Evolutionary conservation across 345 rosid genomes (phyloP).

Genomic region (Geranium rotundifolium): DNA sequence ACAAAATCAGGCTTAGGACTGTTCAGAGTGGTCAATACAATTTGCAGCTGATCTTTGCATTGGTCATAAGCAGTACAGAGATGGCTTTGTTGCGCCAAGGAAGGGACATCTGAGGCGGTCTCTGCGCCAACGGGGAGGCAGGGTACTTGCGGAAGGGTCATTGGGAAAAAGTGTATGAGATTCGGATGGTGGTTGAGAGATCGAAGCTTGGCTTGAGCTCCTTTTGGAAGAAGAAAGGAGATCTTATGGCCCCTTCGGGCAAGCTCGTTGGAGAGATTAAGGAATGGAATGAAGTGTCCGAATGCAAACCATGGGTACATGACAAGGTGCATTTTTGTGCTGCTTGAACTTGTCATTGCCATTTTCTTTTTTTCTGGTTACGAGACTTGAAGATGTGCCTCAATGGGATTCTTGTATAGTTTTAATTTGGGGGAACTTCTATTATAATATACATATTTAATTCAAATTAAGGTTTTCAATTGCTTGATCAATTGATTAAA

Average conservation of each 20-base stretch:
- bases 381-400: too few species aligned
- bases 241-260: slow-evolving; percentile 23
- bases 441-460: too few species aligned
- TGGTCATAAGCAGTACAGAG: slow-evolving; percentile 4
- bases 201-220: slow-evolving; percentile 5
- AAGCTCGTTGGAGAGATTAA: too few species aligned
- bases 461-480: too few species aligned
- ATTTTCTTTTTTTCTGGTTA: too few species aligned
- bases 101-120: slow-evolving; percentile 18
- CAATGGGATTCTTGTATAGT: too few species aligned
- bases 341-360: too few species aligned
- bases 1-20: slow-evolving; percentile 17
- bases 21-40: not conserved
- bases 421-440: too few species aligned
- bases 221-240: slow-evolving; percentile 22
- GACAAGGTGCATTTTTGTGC: too few species aligned
- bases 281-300: slow-evolving; percentile 18
- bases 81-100: not conserved
- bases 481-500: too few species aligned
- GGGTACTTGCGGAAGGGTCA: slow-evolving; percentile 2
- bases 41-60: slow-evolving; percentile 14
- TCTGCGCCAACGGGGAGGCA: slow-evolving; percentile 24
- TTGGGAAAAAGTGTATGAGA: not conserved
- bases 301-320: slow-evolving; percentile 32
- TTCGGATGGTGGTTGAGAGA: not conserved